Conservation (phyloP, 2,329 filamentous ascomycete species). For the Lasiodiplodia hormozganensis region DNA sequence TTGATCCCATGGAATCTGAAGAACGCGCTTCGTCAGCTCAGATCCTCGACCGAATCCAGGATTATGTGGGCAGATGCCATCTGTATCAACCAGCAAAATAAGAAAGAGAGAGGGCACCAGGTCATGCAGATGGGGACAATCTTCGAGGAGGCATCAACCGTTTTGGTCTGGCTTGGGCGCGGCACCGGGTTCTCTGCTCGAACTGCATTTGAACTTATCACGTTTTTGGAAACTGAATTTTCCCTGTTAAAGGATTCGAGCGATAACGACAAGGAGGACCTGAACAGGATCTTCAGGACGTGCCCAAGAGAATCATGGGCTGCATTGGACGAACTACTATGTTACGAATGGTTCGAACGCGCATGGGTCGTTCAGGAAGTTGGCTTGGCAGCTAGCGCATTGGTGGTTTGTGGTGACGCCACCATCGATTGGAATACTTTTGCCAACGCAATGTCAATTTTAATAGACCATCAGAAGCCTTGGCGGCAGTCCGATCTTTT, state of each 20-base stretch:
- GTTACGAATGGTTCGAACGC: no score
- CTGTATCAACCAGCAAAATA: background rate
- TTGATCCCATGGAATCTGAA: background rate
- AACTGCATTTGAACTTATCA: no score
- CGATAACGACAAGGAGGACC: no score
- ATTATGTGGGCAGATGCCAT: background rate
- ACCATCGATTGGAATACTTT: no score
- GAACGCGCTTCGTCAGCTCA: background rate
- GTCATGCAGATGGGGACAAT: background rate
- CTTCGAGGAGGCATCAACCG: background rate
- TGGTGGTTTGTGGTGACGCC: no score
- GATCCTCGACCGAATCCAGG: background rate
- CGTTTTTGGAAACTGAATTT: no score
- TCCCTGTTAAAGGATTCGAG: rapidly evolving
- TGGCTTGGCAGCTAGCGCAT: no score
- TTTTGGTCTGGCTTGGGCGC: no score
- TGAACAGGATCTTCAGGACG: no score
- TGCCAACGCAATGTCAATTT: rapidly evolving
- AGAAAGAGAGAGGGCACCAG: background rate
- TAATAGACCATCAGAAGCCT: rapidly evolving
- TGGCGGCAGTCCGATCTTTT: no score
- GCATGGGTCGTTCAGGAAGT: background rate
- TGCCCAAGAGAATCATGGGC: no score
- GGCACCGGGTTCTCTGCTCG: no score
- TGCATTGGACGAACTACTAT: rapidly evolving